Base-by-base conservation (phyloP, 805 yeast species). In the Myxozyma neglecta region DNA sequence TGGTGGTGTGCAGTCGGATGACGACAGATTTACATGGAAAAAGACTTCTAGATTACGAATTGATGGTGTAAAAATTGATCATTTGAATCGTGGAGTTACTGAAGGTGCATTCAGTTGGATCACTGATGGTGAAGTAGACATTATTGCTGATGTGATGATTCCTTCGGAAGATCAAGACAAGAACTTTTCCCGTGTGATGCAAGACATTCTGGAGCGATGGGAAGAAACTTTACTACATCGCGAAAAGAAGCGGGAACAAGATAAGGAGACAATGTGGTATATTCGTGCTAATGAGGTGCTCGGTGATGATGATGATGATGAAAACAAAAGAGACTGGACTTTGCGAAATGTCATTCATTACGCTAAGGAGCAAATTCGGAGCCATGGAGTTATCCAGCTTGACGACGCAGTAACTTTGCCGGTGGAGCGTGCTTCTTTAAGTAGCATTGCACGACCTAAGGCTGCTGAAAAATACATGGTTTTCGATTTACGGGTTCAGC, bases 71-170 rank as follows among this genome's bases (percentile, higher is more conserved):
- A 86, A 85, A 70, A 82, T 94, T 43, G 96, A 93, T 68, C 98
- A 94, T 74, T 76, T 94, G 60, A 94, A 94, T 71, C 83, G 89
- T 1, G 98, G 97, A 0, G 81, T 89, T 60, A 85, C 86, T 57
- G 69, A 69, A 6, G 99, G 99, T 0, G 97, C 98, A 11, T 90
- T 94, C 74, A 97, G 98, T 6, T 94, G 99, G 99, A 93, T 94
- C 59, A 85, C 90, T 6, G 81, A 83, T 64, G 99, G 99, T 13
- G 85, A 85, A 55, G 98, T 93, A 24, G 97, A 94, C 74, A 87
- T 94, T 86, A 77, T 90, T 65, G 97, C 97, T 7, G 97, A 94
- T 71, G 84, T 93, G 16, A 83, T 86, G 81, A 85, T 91, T 1
- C 96, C 96, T 0, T 83, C 83, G 51, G 85, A 83, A 56, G 79